Evolutionary conservation across 2,329 filamentous ascomycete genomes (phyloP).

Genomic region (Alternaria solani): DNA sequence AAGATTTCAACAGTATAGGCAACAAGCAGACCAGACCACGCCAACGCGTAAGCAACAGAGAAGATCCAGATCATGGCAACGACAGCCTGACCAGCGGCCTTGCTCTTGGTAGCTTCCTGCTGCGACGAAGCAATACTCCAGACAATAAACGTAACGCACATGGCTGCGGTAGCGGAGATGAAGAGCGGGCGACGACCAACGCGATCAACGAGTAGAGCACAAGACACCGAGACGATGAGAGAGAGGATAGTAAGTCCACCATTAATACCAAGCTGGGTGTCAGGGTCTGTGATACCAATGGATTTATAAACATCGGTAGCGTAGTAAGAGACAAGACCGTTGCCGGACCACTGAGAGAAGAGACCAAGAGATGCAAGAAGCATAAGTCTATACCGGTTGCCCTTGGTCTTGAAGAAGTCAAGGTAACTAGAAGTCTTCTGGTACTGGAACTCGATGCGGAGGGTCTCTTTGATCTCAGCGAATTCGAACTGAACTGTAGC

Average conservation of each 20-base stretch:
- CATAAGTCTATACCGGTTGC: slow-evolving; percentile 70
- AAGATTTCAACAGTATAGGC: slow-evolving; percentile 62
- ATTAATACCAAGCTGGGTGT: slow-evolving; percentile 53
- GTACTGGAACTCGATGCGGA: slow-evolving; percentile 64
- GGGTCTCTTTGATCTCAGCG: slow-evolving; percentile 71
- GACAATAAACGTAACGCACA: slow-evolving; percentile 46
- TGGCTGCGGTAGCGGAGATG: slow-evolving; percentile 44
- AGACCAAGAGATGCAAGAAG: slow-evolving; percentile 70
- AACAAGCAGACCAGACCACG: slow-evolving; percentile 66
- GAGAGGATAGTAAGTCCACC: slow-evolving; percentile 68
- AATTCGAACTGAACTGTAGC: slow-evolving; percentile 71
- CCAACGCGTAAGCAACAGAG: slow-evolving; percentile 62
- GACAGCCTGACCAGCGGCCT: slow-evolving; percentile 55
- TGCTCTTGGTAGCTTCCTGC: slow-evolving; percentile 56
- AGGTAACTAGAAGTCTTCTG: slow-evolving; percentile 62
- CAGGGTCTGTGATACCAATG: slow-evolving; percentile 64
- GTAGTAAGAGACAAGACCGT: slow-evolving; percentile 73
- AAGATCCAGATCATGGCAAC: slow-evolving; percentile 62
- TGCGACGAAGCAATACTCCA: slow-evolving; percentile 57
- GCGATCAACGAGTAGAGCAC: slow-evolving; percentile 64
- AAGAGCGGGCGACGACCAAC: slow-evolving; percentile 55
- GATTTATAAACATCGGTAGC: slow-evolving; percentile 68
- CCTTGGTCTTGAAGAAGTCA: slow-evolving; percentile 68
- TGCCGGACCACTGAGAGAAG: slow-evolving; percentile 74
- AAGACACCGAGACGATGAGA: slow-evolving; percentile 64